A percentile compares a stretch with the other conserved stretches of the same genome.
Evolutionary conservation across 306 rosid species (phyloP).

Genomic region (Quillaja saponaria): DNA sequence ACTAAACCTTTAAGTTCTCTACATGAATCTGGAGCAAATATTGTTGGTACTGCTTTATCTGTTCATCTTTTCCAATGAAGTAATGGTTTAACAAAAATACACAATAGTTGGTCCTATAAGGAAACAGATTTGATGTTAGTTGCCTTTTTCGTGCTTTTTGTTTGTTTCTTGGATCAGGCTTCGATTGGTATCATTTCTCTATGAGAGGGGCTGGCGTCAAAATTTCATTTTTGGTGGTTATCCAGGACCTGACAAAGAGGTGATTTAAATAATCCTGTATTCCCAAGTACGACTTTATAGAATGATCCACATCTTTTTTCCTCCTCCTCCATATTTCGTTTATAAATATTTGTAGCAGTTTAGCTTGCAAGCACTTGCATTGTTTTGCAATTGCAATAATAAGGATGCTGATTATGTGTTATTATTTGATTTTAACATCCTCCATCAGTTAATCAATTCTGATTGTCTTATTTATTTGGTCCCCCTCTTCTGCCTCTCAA

Average conservation of each 20-base stretch:
- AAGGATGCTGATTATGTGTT: conserved; percentile 4
- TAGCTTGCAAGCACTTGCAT: conserved; percentile 10
- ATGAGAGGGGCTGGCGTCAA: conserved; percentile 99
- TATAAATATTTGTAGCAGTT: conserved; percentile 9
- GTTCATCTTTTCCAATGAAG: background rate
- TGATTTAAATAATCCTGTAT: conserved; percentile 27
- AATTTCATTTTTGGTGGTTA: conserved; percentile 66
- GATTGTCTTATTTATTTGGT: too few relatives aligned
- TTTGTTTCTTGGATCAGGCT: conserved; percentile 56
- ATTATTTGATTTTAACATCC: too few relatives aligned
- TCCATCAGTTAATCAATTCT: too few relatives aligned
- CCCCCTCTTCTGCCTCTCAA: background rate
- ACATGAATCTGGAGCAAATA: conserved; percentile 3
- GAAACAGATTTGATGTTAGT: background rate
- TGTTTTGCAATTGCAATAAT: conserved; percentile 11
- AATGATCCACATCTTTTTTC: background rate
- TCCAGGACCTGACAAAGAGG: conserved; percentile 97
- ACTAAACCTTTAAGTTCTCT: background rate
- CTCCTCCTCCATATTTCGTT: conserved; percentile 8
- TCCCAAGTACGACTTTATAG: conserved; percentile 16
- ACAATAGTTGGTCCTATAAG: too few relatives aligned
- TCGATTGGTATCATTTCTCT: conserved; percentile 73
- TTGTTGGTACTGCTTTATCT: background rate
- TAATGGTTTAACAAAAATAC: too few relatives aligned
- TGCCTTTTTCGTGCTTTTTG: conserved; percentile 25